Conservation (phyloP, 306 rosid genomes). For the apple (Malus domestica) region ASM211411v1 NC_041795.1:27436501-27437000, state of each 20-base stretch:
- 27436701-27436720: not conserved
- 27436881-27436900: constrained; percentile 22
- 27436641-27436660: not conserved
- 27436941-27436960: not conserved
- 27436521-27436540: constrained; percentile 19
- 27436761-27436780: not conserved
- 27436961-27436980: constrained; percentile 22
- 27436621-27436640: constrained; percentile 7
- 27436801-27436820: not conserved
- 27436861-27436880: not conserved
- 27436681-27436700: constrained; percentile 19
- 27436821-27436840: not conserved
- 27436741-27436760: too few relatives aligned
- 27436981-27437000: constrained; percentile 14
- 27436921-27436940: not conserved
- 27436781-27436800: not conserved
- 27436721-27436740: too few relatives aligned
- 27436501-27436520: constrained; percentile 22
- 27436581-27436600: constrained; percentile 14
- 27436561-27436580: not conserved
- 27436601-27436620: constrained; percentile 10
- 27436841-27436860: not conserved
- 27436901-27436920: constrained; percentile 20
- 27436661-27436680: not conserved
- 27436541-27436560: constrained; percentile 1